Evolutionary conservation across 495 filamentous ascomycete genomes (phyloP), one percentile per base, ranked within the genome.

Genomic region (Hypomontagnella monticulosa): DNA sequence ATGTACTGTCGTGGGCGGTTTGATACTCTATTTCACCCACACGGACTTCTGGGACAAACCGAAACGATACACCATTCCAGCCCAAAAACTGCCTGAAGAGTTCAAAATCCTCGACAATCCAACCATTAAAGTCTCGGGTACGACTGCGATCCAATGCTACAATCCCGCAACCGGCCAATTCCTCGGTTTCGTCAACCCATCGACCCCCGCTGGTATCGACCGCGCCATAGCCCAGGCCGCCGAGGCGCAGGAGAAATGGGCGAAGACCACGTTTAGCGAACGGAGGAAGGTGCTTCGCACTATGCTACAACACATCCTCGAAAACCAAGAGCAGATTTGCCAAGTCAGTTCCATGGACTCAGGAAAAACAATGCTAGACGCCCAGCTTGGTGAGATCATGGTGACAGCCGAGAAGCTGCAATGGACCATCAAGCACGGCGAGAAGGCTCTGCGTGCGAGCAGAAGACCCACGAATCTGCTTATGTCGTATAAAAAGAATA

Each of bases 361-460:
- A n/a, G 95, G 95, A 49, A 99, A 99, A 78, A 97, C 96, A 4
- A 90, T 91, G 80, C 87, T 97, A 23, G 95, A 99, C 73, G 94
- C 93, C 7, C 87, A 88, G 34, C 87, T 99, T 36, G 95, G 95
- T 32, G 95, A 99, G 81, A 93, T 97, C 55, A 83, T 99, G 44
- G 92, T 97, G 5, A 97, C 94, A 9, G 85, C 85, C 0, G 95
- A 98, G 79, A 97, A 97, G 78, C 84, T 99, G 36, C 87, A 91
- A 70, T 99, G 94, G 94, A 96, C 93, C 0, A 89, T 98, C 67
- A 80, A 89, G 43, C 90, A 98, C 79, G 96, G 96, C 68, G 94
- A 97, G 75, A 88, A 86, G 66, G 90, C 93, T 1, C 75, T 99
- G 63, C 80, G 76, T 16, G 84, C 93, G 2, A 87, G 89, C 58